Evolutionary conservation across 441 rosid genomes (phyloP).

Genomic region (Croton setiger): DNA sequence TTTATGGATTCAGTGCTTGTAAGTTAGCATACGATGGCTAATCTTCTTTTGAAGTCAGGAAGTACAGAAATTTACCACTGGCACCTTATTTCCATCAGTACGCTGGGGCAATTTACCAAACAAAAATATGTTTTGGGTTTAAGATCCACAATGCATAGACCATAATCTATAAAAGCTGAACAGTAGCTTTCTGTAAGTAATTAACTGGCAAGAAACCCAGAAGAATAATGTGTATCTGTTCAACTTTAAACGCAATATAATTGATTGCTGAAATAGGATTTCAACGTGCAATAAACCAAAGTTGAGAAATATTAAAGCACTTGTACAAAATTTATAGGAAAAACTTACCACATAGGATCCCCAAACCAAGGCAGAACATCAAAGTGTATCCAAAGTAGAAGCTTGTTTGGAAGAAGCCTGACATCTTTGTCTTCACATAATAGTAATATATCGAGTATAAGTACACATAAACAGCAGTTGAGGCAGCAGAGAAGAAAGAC

Average conservation of each 20-base stretch:
- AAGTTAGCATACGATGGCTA: neutral
- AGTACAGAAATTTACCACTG: neutral
- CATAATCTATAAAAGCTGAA: neutral
- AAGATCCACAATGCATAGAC: neutral
- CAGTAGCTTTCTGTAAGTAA: neutral
- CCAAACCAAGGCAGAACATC: slow-evolving; percentile 97
- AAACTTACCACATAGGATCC: slow-evolving; percentile 88
- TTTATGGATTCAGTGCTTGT: neutral
- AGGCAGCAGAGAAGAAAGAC: slow-evolving; percentile 92
- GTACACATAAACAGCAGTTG: slow-evolving; percentile 92
- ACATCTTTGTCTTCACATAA: slow-evolving; percentile 91
- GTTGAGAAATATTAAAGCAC: neutral
- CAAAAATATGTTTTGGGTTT: neutral
- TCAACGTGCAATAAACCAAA: neutral
- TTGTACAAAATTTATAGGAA: neutral
- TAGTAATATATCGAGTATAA: slow-evolving; percentile 89
- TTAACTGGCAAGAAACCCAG: neutral
- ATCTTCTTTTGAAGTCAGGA: no score
- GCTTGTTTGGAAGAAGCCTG: slow-evolving; percentile 97
- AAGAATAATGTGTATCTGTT: neutral
- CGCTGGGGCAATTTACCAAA: no score
- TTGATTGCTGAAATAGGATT: neutral
- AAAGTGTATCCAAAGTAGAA: slow-evolving; percentile 95
- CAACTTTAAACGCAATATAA: neutral
- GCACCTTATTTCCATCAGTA: neutral